Conservation (phyloP, 106 monocot species). For the Alisma plantagoaquatica region DNA sequence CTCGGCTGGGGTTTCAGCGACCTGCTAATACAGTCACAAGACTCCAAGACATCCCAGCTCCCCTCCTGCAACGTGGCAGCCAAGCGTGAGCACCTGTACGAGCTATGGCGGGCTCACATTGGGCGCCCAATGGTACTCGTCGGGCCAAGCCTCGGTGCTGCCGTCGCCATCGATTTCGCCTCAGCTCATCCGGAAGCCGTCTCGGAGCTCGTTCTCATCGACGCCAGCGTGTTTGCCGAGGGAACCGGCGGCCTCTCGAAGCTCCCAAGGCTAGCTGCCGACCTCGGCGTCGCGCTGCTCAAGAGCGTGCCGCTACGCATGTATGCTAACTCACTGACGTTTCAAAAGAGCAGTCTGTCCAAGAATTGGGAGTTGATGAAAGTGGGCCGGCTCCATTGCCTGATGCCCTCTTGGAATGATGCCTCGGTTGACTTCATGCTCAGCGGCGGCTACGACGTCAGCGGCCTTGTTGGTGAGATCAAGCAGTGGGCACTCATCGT, state of each 20-base stretch:
- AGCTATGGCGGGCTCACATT: constrained; percentile 85
- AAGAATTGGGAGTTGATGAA: constrained; percentile 6
- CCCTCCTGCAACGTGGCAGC: constrained; percentile 56
- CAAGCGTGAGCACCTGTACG: constrained; percentile 84
- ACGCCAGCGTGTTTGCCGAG: constrained; percentile 75
- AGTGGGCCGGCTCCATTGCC: constrained; percentile 18
- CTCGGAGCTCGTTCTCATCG: constrained; percentile 56
- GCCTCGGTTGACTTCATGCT: constrained; percentile 18
- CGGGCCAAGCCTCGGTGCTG: constrained; percentile 92
- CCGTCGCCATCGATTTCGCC: constrained; percentile 84
- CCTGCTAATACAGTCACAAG: constrained; percentile 17
- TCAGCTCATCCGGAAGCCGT: constrained; percentile 75
- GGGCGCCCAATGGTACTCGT: constrained; percentile 80
- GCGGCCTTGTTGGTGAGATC: not conserved
- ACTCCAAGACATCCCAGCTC: constrained; percentile 3
- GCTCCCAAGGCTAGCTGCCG: constrained; percentile 54
- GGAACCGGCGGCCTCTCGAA: constrained; percentile 61
- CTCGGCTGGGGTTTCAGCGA: constrained; percentile 99
- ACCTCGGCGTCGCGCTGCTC: constrained; percentile 46
- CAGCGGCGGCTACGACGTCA: constrained; percentile 18
- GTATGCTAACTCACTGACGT: constrained; percentile 7
- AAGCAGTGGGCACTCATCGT: constrained; percentile 8
- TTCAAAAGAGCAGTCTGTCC: not conserved
- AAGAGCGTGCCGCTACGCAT: constrained; percentile 16
- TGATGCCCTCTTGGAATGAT: constrained; percentile 12